Evolutionary conservation across 2,329 filamentous ascomycete genomes (phyloP).

Genomic region (Fusarium papillatum): DNA sequence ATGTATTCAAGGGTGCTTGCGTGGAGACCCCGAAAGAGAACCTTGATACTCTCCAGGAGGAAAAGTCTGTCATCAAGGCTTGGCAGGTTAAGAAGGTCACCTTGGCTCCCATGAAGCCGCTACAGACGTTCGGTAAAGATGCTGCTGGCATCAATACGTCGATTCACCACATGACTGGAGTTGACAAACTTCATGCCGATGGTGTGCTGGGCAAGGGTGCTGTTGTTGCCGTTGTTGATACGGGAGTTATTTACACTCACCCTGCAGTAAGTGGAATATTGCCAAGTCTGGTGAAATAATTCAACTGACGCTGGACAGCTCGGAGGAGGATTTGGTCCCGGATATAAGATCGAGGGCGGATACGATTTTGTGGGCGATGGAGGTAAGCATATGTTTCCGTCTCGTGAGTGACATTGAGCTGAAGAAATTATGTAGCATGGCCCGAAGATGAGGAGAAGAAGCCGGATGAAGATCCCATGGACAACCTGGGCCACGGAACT

Average conservation of each 20-base stretch:
- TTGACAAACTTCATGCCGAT: neutral
- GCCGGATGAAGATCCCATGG: conserved; percentile 47
- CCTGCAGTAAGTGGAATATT: neutral
- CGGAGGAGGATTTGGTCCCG: conserved; percentile 41
- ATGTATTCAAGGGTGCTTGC: neutral
- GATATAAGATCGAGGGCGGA: conserved; percentile 42
- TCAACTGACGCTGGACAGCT: conserved; percentile 18
- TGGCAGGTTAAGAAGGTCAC: conserved; percentile 1
- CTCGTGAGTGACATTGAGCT: neutral
- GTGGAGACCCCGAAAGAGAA: neutral
- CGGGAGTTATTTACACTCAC: neutral
- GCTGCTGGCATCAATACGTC: neutral
- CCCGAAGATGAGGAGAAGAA: conserved; percentile 10
- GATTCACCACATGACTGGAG: conserved; percentile 1
- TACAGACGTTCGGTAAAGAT: neutral
- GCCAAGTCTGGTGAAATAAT: too few species aligned
- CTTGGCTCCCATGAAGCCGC: neutral
- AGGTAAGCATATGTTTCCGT: neutral
- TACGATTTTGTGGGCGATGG: conserved; percentile 42
- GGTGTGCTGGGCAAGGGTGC: neutral
- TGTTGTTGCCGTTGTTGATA: neutral
- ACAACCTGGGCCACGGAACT: conserved; percentile 21
- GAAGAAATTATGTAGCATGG: conserved; percentile 2
- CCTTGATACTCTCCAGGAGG: neutral
- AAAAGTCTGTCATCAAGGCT: neutral